Percentiles rank a stretch among this genome's conserved stretches.
These are phyloP conservation scores for Nyctanthes arbortristis DNA, from an alignment of 257 asterid species.

Conservation along the genomic window DNA sequence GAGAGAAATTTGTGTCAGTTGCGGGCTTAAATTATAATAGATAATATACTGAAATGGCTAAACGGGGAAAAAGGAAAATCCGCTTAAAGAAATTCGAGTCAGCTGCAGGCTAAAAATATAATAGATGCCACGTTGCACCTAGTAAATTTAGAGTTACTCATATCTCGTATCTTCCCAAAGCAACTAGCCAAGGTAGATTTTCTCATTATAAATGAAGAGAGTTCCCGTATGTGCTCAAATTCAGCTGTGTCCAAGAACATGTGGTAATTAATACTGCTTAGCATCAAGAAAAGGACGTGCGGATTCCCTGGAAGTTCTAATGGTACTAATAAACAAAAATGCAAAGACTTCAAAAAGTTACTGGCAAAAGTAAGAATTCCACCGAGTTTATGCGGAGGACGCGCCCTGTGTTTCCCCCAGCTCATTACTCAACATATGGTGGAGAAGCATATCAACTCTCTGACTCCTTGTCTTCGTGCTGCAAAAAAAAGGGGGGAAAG, in stretches of 20 bases:
- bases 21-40: no score
- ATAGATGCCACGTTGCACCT: background rate
- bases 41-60: no score
- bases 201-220: no score
- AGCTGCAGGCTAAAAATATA: no score
- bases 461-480: slow-evolving; percentile 4
- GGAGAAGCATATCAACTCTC: slow-evolving; percentile 4
- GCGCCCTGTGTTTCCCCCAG: background rate
- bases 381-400: background rate
- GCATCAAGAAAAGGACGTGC: background rate
- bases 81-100: no score
- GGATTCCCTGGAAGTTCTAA: background rate
- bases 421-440: background rate
- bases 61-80: no score
- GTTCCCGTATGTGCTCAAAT: background rate
- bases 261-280: background rate
- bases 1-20: background rate
- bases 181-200: no score
- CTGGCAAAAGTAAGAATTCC: background rate
- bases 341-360: background rate
- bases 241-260: background rate
- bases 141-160: background rate
- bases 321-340: background rate
- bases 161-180: background rate
- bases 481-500: background rate